These are phyloP conservation scores for Raphidocelis subcapitata DNA, from an alignment of 139 green algal species.

Conservation along the genomic window DNA sequence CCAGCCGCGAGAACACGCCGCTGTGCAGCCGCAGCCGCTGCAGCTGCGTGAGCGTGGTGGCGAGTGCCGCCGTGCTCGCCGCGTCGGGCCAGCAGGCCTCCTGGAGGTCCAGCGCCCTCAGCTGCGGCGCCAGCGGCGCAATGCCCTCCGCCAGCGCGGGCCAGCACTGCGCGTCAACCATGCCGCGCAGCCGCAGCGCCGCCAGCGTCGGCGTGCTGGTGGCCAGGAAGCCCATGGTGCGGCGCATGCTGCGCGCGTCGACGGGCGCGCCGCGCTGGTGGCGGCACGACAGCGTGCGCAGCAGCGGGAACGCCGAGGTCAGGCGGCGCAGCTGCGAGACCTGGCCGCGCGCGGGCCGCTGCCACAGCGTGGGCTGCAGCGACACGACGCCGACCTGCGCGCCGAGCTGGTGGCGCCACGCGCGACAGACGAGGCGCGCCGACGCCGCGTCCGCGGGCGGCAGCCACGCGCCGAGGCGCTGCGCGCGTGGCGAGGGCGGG, in stretches of 20 bases:
- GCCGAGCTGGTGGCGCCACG: conserved; percentile 10
- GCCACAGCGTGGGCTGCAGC: conserved; percentile 14
- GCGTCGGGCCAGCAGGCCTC: conserved; percentile 22
- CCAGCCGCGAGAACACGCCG: conserved; percentile 14
- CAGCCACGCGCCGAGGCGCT: conserved; percentile 15
- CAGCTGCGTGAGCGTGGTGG: not conserved
- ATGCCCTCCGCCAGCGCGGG: conserved; percentile 3
- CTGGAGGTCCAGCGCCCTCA: not conserved
- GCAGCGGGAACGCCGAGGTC: conserved; percentile 1
- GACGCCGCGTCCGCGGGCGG: conserved; percentile 1
- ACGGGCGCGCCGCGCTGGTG: not conserved
- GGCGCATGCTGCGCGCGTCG: not conserved
- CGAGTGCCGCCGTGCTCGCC: not conserved
- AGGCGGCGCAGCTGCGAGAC: conserved; percentile 10
- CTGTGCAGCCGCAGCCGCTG: conserved; percentile 5
- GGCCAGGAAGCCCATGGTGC: conserved; percentile 2
- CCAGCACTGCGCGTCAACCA: conserved; percentile 12
- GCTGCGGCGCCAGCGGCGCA: conserved; percentile 8
- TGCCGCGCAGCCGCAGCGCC: not conserved
- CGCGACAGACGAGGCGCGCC: conserved; percentile 10
- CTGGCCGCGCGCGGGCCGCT: conserved; percentile 6
- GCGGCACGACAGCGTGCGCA: not conserved
- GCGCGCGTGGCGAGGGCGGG: not conserved
- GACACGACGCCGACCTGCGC: not conserved
- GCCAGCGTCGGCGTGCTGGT: conserved; percentile 5